These are phyloP conservation scores for Poteriospumella lacustris DNA, from an alignment of 108 stramenopile species.

Conservation along the genomic window DNA sequence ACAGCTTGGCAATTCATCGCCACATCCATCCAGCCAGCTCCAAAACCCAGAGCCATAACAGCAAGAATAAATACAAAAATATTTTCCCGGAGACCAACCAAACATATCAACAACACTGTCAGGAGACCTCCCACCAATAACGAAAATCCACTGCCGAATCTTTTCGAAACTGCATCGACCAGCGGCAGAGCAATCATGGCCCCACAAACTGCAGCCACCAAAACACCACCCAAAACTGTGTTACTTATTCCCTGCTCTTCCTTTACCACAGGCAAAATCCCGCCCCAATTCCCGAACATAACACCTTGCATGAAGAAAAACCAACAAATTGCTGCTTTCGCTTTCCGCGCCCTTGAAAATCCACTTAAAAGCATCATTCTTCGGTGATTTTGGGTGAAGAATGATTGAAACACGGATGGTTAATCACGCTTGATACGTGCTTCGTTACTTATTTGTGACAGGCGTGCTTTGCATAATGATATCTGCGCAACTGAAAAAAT, in stretches of 20 bases:
- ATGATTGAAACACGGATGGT: too few relatives aligned
- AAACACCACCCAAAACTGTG: background rate
- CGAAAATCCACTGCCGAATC: background rate
- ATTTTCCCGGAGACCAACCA: background rate
- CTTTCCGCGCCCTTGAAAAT: background rate
- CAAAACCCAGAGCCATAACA: background rate
- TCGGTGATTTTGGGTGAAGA: too few relatives aligned
- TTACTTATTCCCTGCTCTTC: background rate
- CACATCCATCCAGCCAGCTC: background rate
- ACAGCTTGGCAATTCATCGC: constrained; percentile 15
- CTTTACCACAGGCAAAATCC: background rate
- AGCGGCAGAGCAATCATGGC: background rate
- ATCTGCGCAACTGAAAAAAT: too few relatives aligned
- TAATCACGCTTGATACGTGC: too few relatives aligned
- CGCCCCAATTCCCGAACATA: background rate
- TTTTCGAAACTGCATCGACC: background rate
- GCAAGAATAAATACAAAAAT: background rate
- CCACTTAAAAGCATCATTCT: background rate
- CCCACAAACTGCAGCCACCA: background rate
- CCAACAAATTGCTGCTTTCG: constrained; percentile 9
- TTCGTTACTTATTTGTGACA: too few relatives aligned
- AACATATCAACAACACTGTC: background rate
- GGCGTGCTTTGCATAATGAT: too few relatives aligned
- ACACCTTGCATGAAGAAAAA: background rate
- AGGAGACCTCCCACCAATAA: constrained; percentile 1